phyloP scores from a whole-genome alignment of 768 basidiomycete species.

The Termitomyces sp. region DNA sequence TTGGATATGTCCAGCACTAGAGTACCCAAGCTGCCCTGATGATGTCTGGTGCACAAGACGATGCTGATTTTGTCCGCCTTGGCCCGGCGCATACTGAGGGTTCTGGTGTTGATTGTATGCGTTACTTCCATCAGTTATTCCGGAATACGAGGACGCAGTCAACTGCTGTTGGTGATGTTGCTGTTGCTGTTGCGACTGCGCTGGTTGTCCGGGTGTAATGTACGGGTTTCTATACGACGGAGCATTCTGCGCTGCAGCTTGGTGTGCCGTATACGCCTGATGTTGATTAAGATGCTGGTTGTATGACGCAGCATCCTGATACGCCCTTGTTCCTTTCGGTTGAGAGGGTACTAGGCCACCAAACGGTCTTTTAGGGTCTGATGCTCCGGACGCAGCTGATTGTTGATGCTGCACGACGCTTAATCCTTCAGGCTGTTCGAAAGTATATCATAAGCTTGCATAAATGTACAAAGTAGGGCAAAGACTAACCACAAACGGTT shows the following conservation, averaged over 20 bases:
- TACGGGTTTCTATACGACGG: slow-evolving; percentile 80
- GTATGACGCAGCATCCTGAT: slow-evolving; percentile 89
- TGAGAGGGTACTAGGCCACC: slow-evolving; percentile 91
- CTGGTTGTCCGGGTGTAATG: slow-evolving; percentile 45
- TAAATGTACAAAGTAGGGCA: slow-evolving; percentile 7
- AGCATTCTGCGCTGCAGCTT: slow-evolving; percentile 68
- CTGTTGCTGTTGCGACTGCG: slow-evolving; percentile 28
- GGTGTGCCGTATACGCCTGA: slow-evolving; percentile 88
- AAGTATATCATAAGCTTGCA: neutral
- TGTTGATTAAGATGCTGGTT: slow-evolving; percentile 94
- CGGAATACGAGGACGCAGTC: slow-evolving; percentile 24
- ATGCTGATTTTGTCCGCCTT: slow-evolving; percentile 32
- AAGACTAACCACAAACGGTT: slow-evolving; percentile 70
- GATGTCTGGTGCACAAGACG: slow-evolving; percentile 46
- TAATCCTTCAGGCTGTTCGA: slow-evolving; percentile 48
- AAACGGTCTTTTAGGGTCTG: slow-evolving; percentile 84
- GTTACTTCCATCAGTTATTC: slow-evolving; percentile 26
- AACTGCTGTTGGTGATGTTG: slow-evolving; percentile 34
- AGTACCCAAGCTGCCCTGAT: slow-evolving; percentile 38
- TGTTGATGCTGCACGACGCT: slow-evolving; percentile 25
- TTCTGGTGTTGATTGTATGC: slow-evolving; percentile 29
- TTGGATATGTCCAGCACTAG: slow-evolving; percentile 30
- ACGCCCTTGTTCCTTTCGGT: slow-evolving; percentile 79
- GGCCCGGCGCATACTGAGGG: slow-evolving; percentile 30
- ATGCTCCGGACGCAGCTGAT: slow-evolving; percentile 21